These are phyloP conservation scores for Rhizoclosmatium sp. DNA, from an alignment of 192 early-diverging fungal genomes.

Conservation along the genomic window DNA sequence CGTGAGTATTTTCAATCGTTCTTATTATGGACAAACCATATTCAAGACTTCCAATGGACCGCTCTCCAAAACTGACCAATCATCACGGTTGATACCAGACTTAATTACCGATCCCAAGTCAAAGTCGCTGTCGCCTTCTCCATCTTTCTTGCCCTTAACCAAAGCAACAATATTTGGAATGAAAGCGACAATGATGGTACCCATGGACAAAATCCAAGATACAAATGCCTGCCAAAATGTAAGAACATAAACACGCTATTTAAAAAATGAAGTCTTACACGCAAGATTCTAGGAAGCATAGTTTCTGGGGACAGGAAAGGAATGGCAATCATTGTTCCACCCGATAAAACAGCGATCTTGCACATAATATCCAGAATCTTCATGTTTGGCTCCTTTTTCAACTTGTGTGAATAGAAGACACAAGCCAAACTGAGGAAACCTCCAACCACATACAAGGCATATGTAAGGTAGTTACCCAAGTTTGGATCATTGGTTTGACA, in stretches of 20 bases:
- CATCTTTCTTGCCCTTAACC: background rate
- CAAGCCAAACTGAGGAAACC: constrained; percentile 16
- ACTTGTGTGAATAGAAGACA: constrained; percentile 13
- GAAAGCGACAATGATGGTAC: constrained; percentile 1
- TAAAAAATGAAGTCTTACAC: constrained; percentile 1
- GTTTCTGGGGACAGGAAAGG: constrained; percentile 22
- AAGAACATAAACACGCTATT: background rate
- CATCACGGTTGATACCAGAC: constrained; percentile 17
- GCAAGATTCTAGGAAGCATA: constrained; percentile 12
- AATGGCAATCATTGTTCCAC: constrained; percentile 21
- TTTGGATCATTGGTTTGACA: constrained; percentile 6
- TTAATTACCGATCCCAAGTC: constrained; percentile 15
- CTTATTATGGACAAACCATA: background rate
- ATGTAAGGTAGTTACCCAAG: constrained; percentile 16
- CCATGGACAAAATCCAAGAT: constrained; percentile 22
- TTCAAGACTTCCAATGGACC: constrained; percentile 28
- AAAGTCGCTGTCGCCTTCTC: constrained; percentile 20
- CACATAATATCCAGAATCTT: constrained; percentile 21
- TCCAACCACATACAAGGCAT: constrained; percentile 21
- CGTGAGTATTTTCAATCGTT: background rate
- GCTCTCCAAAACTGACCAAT: constrained; percentile 22
- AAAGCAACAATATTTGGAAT: constrained; percentile 8
- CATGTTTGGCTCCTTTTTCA: constrained; percentile 10
- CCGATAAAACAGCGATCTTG: constrained; percentile 25
- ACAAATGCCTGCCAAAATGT: constrained; percentile 5